Base-by-base conservation (phyloP, 306 rosid genomes). In the Cicer chorassanicum region DNA sequence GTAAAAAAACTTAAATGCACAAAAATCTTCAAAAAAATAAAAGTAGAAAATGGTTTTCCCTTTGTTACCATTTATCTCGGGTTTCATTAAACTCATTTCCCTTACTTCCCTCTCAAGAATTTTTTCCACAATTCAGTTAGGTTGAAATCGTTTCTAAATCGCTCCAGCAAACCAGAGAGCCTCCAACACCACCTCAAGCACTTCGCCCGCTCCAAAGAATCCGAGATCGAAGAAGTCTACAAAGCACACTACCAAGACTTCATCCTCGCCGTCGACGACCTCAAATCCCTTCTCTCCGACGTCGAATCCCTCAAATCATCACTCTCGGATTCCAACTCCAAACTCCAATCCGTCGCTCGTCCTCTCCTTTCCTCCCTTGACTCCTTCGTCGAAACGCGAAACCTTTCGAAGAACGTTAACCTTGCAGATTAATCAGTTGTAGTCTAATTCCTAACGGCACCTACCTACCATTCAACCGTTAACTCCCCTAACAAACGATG, bases 241-340 rank as follows among this genome's bases (percentile, higher is more conserved):
- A 92, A 90, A 53, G 99, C 96, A 9, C 99, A 94, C 93, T 94
- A 94, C 82, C 99, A 92, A 76, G 99, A 94, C 81, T 94, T 94
- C 89, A 94, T 94, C 82, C 90, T 92, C 24, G 99, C 99, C 57
- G 99, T 94, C 50, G 99, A 94, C 15, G 99, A 94, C 77, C 99
- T 94, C 74, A 96, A 94, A 89, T 94, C 99, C 1, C 99, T 94
- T 6, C 89, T 94, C 50, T 92, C 97, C 50, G 99, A 94, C 63
- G 99, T 94, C 56, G 99, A 94, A 8, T 89, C 90, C 0, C 96
- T 94, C 74, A 94, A 94, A 82, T 92, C 99, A 9, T 77, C 99
- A 2, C 97, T 95, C 68, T 92, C 78, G 19, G 97, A 90, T 15
- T 95, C 99, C 38, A 95, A 95, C 86, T 85, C 98, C 66, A 89